Evolutionary conservation across 1,284 basidiomycete species (phyloP), one percentile per base, ranked within the genome.

Genomic region (Fereydounia khargensis): DNA sequence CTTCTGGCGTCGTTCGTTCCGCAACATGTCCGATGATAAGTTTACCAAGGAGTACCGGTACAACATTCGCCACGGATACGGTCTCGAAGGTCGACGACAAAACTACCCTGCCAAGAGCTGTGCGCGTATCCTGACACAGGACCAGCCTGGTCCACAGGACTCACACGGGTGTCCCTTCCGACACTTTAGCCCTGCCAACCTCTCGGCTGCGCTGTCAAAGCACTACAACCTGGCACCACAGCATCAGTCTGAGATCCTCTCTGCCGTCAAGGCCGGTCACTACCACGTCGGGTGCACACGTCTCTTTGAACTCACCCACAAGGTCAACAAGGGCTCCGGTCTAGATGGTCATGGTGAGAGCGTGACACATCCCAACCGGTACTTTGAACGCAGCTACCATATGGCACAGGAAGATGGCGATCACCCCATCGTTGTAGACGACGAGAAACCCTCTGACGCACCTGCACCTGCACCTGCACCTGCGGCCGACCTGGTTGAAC

Each of bases 31-130:
- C 18, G 92, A 97, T 61, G 91, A 98, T 79, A 88, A 92, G 77
- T 99, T 98, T 79, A 92, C 91, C 79, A 99, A 98, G 77, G 89
- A 96, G 73, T 88, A 97, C 81, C 86, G 85, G 66, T 99, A 99
- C 78, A 98, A 98, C 68, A 92, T 99, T 65, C 85, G 94, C 30
- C 95, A 98, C 77, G 86, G 85, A 8, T 99, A 88, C 74, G 95
- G 95, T 35, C 80, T 96, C 33, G 95, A 98, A 76, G 95, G 95
- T 7, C 88, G 87, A 72, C 84, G 94, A 31, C 87, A 86, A 39
- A 96, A 97, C 77, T 98, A 98, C 76, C 83, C 89, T 4, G 91
- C 95, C 0, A 90, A 87, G 78, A 91, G 91, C 76, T 98, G 95
- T 74, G 85, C 89, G 67, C 87, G 88, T 68, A 91, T 98, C 73